Evolutionary conservation across 2,329 filamentous ascomycete genomes (phyloP), one percentile per base, ranked within the genome.

Genomic region (Clarireedia homoeocarpa): DNA sequence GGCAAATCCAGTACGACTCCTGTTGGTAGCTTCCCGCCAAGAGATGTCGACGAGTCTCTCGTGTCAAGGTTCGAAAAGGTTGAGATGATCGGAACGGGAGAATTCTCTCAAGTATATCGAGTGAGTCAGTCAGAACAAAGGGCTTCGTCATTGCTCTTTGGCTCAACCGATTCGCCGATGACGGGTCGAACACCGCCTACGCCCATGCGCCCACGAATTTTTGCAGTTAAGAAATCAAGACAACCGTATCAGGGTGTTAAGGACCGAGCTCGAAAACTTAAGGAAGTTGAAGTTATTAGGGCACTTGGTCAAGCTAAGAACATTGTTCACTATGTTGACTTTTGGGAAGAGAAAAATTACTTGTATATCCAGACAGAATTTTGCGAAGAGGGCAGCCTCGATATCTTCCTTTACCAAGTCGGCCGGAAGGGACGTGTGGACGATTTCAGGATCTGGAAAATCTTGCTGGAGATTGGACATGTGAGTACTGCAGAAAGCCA

Each of bases 361-460:
- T 80, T 99, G 9, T 99, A 96, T 74, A 97, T 99, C 59, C 92
- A 97, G 74, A 97, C 92, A 0, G 94, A 99, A 68, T 97, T 86
- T 69, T 99, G 94, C 67, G 91, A 96, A 69, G 90, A 96, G 69
- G 94, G 94, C 15, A 95, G 89, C 59, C 75, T 99, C 45, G 88
- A 95, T 69, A 80, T 84, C 15, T 99, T 97, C 69, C 78, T 99
- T 30, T 80, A 83, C n/a, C 82, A 87, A 57, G 83, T 90, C 58
- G 94, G 94, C 24, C 80, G 86, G 59, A 90, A 88, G 69, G 91
- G 90, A 48, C 83, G 92, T 64, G 74, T 99, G 62, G 94, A 99
- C 71, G 94, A 97, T 70, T 99, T 99, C 73, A 83, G 94, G 59
- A 96, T 97, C 71, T 99, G 94, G 90, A 99, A 99, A 75, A 92